phyloP scores from a whole-genome alignment of 139 green algal species.

The Pleodorina starrii region DNA sequence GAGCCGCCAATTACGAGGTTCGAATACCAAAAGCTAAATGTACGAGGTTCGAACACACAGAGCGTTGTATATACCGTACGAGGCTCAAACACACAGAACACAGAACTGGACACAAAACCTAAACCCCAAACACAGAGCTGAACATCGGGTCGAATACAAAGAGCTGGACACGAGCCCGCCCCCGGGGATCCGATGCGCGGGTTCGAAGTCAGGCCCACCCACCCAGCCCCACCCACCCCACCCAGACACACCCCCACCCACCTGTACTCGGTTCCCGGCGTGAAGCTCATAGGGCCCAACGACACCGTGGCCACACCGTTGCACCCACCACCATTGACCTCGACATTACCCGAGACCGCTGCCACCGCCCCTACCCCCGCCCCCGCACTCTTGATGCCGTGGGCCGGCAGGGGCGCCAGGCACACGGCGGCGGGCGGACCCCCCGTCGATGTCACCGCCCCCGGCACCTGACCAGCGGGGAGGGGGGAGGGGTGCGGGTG shows the following conservation, averaged over 20 bases:
- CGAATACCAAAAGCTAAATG: too few species aligned
- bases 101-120: too few species aligned
- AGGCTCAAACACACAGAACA: too few species aligned
- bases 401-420: neutral
- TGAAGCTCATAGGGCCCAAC: slow-evolving; percentile 41
- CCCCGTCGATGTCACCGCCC: neutral
- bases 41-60: too few species aligned
- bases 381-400: neutral
- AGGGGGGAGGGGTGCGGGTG: neutral
- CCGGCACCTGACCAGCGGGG: neutral
- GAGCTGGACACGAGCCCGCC: too few species aligned
- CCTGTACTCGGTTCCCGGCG: slow-evolving; percentile 53
- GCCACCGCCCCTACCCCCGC: neutral
- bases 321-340: too few species aligned
- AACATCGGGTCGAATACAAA: too few species aligned
- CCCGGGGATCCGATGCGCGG: too few species aligned
- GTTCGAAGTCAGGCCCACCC: too few species aligned
- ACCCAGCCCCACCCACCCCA: neutral
- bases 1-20: too few species aligned
- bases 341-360: neutral
- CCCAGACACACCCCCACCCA: neutral
- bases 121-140: too few species aligned
- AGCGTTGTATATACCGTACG: too few species aligned
- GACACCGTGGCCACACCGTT: slow-evolving; percentile 32
- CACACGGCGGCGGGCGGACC: neutral